phyloP scores from a whole-genome alignment of 1,284 basidiomycete genomes.

The Papiliotrema nemorosa region DNA sequence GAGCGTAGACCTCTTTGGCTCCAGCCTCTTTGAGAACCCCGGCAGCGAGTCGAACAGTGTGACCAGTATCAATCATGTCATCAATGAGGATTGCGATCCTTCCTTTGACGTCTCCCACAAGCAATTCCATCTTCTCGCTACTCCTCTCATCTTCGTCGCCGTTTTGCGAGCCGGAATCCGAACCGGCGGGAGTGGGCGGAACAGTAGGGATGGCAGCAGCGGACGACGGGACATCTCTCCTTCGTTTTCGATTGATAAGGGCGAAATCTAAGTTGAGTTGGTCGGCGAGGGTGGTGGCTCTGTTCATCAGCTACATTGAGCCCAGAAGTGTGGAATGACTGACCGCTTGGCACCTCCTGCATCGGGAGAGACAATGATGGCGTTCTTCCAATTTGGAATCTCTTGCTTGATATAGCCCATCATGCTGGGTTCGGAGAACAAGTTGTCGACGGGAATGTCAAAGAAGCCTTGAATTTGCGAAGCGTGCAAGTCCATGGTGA shows the following conservation, averaged over 20 bases:
- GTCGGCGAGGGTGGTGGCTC: constrained; percentile 91
- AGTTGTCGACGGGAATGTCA: constrained; percentile 97
- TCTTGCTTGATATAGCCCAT: constrained; percentile 82
- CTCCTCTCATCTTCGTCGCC: constrained; percentile 45
- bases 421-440: constrained; percentile 86
- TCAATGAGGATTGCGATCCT: constrained; percentile 94
- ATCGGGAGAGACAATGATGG: constrained; percentile 94
- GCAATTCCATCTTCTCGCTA: constrained; percentile 77
- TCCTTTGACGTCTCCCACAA: constrained; percentile 94
- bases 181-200: constrained; percentile 45
- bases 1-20: constrained; percentile 79
- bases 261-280: constrained; percentile 95
- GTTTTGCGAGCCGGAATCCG: constrained; percentile 33
- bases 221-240: constrained; percentile 54
- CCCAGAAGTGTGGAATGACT: constrained; percentile 34
- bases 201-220: constrained; percentile 26
- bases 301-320: constrained; percentile 38
- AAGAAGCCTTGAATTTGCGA: constrained; percentile 99
- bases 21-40: constrained; percentile 83
- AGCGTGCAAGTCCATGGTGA: constrained; percentile 97
- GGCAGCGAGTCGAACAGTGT: constrained; percentile 79
- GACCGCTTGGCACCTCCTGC: constrained; percentile 97
- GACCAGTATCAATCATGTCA: constrained; percentile 97
- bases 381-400: constrained; percentile 81
- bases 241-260: constrained; percentile 83